phyloP scores from a whole-genome alignment of 1,284 basidiomycete species.

The Ustilago esculenta region DNA sequence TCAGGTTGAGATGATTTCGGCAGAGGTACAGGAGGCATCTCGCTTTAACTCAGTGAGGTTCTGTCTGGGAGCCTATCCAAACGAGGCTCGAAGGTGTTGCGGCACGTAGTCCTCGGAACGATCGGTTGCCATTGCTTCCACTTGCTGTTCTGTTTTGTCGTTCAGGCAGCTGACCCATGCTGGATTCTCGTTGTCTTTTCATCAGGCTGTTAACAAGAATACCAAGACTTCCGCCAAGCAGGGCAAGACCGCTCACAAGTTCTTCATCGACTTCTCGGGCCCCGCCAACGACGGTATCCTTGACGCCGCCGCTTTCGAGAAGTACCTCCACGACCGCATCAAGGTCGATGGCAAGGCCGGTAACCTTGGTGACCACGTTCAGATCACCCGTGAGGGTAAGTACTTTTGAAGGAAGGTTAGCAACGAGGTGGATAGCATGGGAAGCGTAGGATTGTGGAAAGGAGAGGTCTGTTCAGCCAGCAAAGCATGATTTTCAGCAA shows the following conservation, averaged over 20 bases:
- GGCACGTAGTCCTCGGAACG: too few species aligned
- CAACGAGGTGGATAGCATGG: not conserved
- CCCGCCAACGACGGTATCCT: conserved; percentile 90
- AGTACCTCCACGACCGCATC: conserved; percentile 92
- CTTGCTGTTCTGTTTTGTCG: too few species aligned
- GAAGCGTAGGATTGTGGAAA: not conserved
- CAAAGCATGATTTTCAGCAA: not conserved
- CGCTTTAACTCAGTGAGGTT: too few species aligned
- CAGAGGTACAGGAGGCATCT: too few species aligned
- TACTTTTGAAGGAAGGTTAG: conserved; percentile 11
- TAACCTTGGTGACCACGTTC: conserved; percentile 71
- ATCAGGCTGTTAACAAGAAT: conserved; percentile 55
- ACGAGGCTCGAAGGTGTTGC: too few species aligned
- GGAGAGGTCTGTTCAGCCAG: too few species aligned
- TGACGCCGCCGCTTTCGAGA: conserved; percentile 88
- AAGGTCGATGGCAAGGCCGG: conserved; percentile 77
- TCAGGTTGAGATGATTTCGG: too few species aligned
- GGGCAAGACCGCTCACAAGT: conserved; percentile 84
- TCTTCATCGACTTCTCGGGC: conserved; percentile 91
- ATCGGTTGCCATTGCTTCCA: too few species aligned
- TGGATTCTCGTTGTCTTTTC: not conserved
- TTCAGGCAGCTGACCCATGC: not conserved
- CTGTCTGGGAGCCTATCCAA: too few species aligned
- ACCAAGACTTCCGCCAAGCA: conserved; percentile 62
- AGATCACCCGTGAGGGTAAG: conserved; percentile 68